Evolutionary conservation across 129 eudicot species (phyloP), one percentile per base, ranked within the genome.

Genomic region (Artemisia annua): DNA sequence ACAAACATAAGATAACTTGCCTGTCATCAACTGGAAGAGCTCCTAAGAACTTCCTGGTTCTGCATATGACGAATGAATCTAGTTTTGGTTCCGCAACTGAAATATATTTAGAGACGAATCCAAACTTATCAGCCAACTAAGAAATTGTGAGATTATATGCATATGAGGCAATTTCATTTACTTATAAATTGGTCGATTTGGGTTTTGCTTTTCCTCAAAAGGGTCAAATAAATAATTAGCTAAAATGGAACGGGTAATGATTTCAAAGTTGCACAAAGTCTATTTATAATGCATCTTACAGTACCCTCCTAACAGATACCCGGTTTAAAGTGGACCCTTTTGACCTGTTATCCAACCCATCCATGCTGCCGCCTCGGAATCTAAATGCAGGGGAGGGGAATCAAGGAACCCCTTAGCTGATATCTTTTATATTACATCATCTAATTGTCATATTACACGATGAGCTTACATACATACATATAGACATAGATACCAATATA

Each of bases 11-110:
- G 24, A 62, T 83, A 79, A 44, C 56, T 87, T 84, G 72, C 98
- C 92, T 82, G 80, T 90, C 96, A 78, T 90, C 98, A 35, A 93
- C 97, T 17, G 88, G 92, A 43, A 90, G 80, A 62, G 89, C 76
- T 76, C 95, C 89, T 55, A 86, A 74, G 71, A 83, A 90, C 50
- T 74, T 83, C 81, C 85, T 86, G 82, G 87, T 87, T 83, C 95
- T 84, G 79, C 98, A 94, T 64, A 94, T 74, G 11, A 94, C 97
- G 63, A 85, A 94, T 43, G 92, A 73, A 54, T 94, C 97, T 77
- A 94, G 76, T 48, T 90, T 79, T 26, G 98, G 93, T 78, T 94
- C 96, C 3, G 91, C 85, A 62, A 90, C 98, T 94, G 74, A 24
- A 73, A 76, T 22, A 0, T 30, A 65, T 15, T 48, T 16, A 12